Conservation (phyloP, 768 basidiomycete genomes). For the Suillus variegatus region DNA sequence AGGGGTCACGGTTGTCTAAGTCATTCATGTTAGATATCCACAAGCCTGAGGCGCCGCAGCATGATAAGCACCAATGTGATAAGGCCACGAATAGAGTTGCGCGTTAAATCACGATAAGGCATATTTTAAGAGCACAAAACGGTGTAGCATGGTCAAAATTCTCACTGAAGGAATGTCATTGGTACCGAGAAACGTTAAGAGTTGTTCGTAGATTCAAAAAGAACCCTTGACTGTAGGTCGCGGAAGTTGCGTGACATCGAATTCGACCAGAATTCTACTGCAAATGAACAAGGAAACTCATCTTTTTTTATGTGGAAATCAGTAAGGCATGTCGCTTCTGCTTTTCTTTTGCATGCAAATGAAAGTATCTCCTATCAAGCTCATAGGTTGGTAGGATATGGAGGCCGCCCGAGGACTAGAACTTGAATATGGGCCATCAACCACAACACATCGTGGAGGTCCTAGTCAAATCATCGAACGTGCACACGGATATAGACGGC, state of each 20-base stretch:
- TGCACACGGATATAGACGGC: background rate
- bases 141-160: background rate
- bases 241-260: background rate
- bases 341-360: background rate
- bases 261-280: background rate
- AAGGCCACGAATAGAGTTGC: background rate
- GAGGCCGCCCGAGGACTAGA: background rate
- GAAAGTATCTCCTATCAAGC: background rate
- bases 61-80: conserved; percentile 1
- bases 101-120: background rate
- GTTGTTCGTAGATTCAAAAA: background rate
- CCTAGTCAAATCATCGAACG: background rate
- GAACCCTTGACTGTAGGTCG: background rate
- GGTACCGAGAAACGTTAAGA: background rate
- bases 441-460: background rate
- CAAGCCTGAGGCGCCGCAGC: background rate
- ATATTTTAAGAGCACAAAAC: conserved; percentile 5
- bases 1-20: background rate
- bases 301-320: background rate
- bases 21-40: background rate
- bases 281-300: background rate
- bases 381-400: background rate
- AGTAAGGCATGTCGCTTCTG: background rate
- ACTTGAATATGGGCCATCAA: background rate
- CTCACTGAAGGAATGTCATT: background rate